phyloP scores from a whole-genome alignment of 2,329 filamentous ascomycete species.

The Aspergillus sp. region DNA sequence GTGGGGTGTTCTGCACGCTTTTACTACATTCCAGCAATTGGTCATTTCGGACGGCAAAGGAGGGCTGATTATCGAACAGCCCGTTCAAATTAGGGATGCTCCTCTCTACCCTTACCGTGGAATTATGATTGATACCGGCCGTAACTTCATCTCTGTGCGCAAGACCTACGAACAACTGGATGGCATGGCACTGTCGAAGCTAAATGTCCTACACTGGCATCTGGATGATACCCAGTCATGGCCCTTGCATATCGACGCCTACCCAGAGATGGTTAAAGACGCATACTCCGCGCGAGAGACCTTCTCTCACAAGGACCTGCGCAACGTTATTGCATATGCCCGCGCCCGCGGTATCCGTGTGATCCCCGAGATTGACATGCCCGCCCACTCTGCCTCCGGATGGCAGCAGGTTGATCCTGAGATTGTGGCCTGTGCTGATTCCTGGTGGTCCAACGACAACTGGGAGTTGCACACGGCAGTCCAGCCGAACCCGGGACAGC shows the following conservation, averaged over 20 bases:
- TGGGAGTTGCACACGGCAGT: constrained; percentile 57
- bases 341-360: constrained; percentile 58
- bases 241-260: constrained; percentile 51
- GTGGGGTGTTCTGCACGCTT: constrained; percentile 57
- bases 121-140: constrained; percentile 56
- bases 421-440: constrained; percentile 57
- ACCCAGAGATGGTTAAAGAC: constrained; percentile 55
- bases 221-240: constrained; percentile 57
- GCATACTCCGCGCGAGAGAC: constrained; percentile 53
- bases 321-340: constrained; percentile 50
- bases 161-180: constrained; percentile 58
- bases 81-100: constrained; percentile 51
- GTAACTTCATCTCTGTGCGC: constrained; percentile 53
- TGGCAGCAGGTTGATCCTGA: constrained; percentile 58
- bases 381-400: constrained; percentile 56
- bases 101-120: constrained; percentile 56
- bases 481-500: constrained; percentile 57
- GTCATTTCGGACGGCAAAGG: constrained; percentile 50
- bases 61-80: constrained; percentile 52
- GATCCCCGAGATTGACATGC: constrained; percentile 64
- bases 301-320: constrained; percentile 47
- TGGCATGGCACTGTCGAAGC: constrained; percentile 56
- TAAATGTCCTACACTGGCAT: constrained; percentile 61
- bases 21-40: constrained; percentile 59
- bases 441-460: constrained; percentile 62